These are phyloP conservation scores for Globisporangium alternatum DNA, from an alignment of 352 stramenopile species.

Conservation along the genomic window DNA sequence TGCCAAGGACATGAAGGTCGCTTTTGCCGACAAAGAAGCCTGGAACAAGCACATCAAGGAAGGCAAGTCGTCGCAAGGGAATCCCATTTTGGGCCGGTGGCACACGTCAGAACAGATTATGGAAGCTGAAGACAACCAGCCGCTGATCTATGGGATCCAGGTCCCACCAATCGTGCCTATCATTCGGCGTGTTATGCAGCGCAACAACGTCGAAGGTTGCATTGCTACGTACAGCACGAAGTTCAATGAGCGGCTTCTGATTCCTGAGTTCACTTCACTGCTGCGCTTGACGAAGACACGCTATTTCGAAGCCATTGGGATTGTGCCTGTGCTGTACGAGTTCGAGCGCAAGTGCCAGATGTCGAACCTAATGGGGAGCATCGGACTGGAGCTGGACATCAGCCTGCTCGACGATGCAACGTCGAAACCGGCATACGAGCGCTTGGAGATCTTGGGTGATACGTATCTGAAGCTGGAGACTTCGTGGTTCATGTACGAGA, in stretches of 20 bases:
- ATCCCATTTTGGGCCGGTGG: constrained; percentile 80
- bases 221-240: constrained; percentile 54
- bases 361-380: constrained; percentile 78
- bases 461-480: constrained; percentile 87
- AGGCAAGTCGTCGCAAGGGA: constrained; percentile 57
- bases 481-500: constrained; percentile 81
- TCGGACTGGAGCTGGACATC: constrained; percentile 75
- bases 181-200: constrained; percentile 81
- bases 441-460: constrained; percentile 79
- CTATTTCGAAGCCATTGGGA: constrained; percentile 78
- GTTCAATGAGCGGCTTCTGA: constrained; percentile 74
- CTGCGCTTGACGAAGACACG: constrained; percentile 62
- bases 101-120: constrained; percentile 60
- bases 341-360: constrained; percentile 89
- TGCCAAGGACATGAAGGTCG: constrained; percentile 40
- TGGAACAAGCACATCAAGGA: constrained; percentile 62
- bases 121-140: constrained; percentile 51
- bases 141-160: constrained; percentile 68
- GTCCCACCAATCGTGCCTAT: constrained; percentile 74
- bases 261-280: constrained; percentile 69
- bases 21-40: constrained; percentile 41
- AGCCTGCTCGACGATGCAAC: constrained; percentile 75
- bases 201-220: constrained; percentile 58
- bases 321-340: constrained; percentile 83
- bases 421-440: constrained; percentile 83